A percentile compares a stretch with the other conserved stretches of the same genome.
These are phyloP conservation scores for Citrus reticulata DNA, from an alignment of 345 rosid species.

Conservation along the genomic window DNA sequence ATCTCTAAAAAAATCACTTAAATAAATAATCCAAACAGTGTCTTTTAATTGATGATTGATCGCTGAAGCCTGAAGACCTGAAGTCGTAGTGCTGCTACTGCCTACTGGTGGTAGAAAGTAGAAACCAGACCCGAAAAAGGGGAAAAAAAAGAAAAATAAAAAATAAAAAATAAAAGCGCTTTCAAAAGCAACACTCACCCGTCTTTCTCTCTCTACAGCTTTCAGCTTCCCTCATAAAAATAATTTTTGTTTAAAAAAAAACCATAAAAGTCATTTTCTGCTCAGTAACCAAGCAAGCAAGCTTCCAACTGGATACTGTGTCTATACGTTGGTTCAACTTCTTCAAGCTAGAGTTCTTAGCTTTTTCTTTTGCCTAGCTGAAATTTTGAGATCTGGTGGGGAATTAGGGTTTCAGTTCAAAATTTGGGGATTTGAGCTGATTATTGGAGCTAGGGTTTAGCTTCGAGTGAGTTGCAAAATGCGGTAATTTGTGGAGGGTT, in stretches of 20 bases:
- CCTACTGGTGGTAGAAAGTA: not conserved
- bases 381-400: conserved; percentile 1
- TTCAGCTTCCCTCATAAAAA: not conserved
- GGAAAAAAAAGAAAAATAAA: not conserved
- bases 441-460: conserved; percentile 13
- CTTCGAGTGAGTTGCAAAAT: not conserved
- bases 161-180: not conserved
- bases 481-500: not conserved
- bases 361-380: not conserved
- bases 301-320: not conserved
- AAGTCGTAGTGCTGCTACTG: not conserved
- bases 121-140: not conserved
- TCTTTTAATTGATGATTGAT: conserved; percentile 10
- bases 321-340: not conserved
- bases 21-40: not conserved
- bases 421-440: conserved; percentile 2
- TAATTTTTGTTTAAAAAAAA: not conserved
- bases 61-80: not conserved
- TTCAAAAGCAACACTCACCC: not conserved
- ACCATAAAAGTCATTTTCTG: not conserved
- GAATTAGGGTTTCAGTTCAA: conserved; percentile 6
- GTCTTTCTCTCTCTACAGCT: conserved; percentile 5
- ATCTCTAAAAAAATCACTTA: not conserved
- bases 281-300: not conserved
- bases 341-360: not conserved